A percentile compares a stretch with the other conserved stretches of the same genome.
These are phyloP conservation scores for Domatiomyces globalis DNA, from an alignment of 2,329 filamentous ascomycete species.

Conservation along the genomic window DNA sequence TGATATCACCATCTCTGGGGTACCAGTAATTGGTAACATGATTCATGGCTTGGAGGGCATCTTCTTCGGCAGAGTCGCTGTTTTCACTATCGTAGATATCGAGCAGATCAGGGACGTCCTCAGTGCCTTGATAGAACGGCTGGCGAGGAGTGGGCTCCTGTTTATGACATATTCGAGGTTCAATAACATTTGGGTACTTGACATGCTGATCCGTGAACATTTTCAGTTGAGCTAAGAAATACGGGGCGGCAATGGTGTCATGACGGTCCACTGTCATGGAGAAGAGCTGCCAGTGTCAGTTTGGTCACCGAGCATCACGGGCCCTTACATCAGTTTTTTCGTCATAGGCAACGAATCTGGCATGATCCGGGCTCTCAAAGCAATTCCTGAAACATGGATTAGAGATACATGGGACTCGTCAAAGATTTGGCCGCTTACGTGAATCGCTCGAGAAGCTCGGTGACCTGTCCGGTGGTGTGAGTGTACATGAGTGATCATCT, in stretches of 20 bases:
- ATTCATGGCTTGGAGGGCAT: conserved; percentile 6
- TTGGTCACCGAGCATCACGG: background rate
- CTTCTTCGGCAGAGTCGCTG: conserved; percentile 10
- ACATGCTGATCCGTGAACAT: conserved; percentile 8
- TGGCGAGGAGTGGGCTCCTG: conserved; percentile 4
- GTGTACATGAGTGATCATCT: background rate
- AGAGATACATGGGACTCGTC: background rate
- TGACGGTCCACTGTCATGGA: conserved; percentile 6
- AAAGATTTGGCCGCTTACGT: background rate
- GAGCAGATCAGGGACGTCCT: background rate
- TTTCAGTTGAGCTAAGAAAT: conserved; percentile 8
- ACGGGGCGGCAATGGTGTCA: conserved; percentile 5
- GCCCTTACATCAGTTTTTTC: conserved; percentile 5
- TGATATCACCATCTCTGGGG: conserved; percentile 11
- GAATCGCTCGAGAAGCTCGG: background rate
- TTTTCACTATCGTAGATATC: conserved; percentile 10
- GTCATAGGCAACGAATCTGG: conserved; percentile 11
- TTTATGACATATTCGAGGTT: conserved; percentile 7
- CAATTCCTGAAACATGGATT: background rate
- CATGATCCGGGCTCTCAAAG: conserved; percentile 1
- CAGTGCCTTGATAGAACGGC: background rate
- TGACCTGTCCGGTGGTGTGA: background rate
- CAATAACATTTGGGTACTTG: conserved; percentile 5
- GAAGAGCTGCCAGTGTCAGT: conserved; percentile 11
- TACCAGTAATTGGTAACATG: conserved; percentile 14